A percentile compares a stretch with the other conserved stretches of the same genome.
phyloP scores from a whole-genome alignment of 768 basidiomycete genomes.

The Suillus subaureus region DNA sequence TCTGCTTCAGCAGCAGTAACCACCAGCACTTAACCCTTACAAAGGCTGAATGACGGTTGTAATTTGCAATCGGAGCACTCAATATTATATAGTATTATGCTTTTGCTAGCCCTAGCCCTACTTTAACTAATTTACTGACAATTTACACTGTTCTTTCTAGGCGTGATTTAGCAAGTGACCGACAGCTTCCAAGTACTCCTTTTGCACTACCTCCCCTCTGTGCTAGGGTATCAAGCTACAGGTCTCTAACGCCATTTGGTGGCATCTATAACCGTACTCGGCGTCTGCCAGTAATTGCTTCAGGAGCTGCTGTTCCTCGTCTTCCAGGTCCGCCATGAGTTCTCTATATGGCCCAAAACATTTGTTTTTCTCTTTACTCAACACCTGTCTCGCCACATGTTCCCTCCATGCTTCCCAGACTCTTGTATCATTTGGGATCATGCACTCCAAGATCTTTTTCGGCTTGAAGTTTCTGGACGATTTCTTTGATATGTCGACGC shows the following conservation, averaged over 20 bases:
- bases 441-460: constrained; percentile 11
- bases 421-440: constrained; percentile 24
- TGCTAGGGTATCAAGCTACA: neutral
- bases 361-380: neutral
- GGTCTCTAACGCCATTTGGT: neutral
- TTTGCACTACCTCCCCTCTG: neutral
- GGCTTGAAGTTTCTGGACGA: constrained; percentile 8
- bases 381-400: constrained; percentile 18
- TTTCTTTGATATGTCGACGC: neutral
- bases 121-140: neutral
- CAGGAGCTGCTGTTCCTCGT: neutral
- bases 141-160: neutral
- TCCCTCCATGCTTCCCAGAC: constrained; percentile 26
- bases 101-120: neutral
- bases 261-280: neutral
- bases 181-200: neutral
- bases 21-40: constrained; percentile 4
- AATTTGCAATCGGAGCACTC: constrained; percentile 17
- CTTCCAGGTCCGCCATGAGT: neutral
- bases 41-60: constrained; percentile 15
- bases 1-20: constrained; percentile 12
- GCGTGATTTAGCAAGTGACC: neutral
- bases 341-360: neutral
- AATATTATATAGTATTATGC: neutral
- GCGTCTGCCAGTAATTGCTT: neutral